Conservation (phyloP, 768 basidiomycete genomes). For the Pisolithus albus region DNA sequence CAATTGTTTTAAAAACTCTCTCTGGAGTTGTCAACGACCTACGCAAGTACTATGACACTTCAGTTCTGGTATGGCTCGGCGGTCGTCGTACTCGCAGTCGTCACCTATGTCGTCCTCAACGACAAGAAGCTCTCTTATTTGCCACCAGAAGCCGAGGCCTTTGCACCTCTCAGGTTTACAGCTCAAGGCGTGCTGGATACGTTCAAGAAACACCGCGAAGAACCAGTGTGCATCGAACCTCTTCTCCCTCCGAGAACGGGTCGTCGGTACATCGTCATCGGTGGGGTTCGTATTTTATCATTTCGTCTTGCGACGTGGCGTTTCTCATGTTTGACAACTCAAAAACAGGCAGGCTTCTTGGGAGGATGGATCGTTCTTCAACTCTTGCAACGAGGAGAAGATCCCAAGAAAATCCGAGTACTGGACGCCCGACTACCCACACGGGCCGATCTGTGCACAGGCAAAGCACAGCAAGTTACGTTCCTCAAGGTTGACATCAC, state of each 20-base stretch:
- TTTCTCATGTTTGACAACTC: not conserved
- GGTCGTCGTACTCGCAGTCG: constrained; percentile 1
- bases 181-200: constrained; percentile 35
- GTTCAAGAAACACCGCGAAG: constrained; percentile 30
- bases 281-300: constrained; percentile 58
- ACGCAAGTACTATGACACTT: constrained; percentile 10
- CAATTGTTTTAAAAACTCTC: too few species aligned
- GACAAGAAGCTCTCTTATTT: constrained; percentile 46
- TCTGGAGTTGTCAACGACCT: too few species aligned
- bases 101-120: constrained; percentile 43
- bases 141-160: constrained; percentile 39
- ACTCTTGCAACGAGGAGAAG: constrained; percentile 63
- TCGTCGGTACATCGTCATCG: constrained; percentile 67
- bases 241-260: constrained; percentile 64
- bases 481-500: constrained; percentile 58
- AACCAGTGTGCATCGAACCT: constrained; percentile 32
- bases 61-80: constrained; percentile 5
- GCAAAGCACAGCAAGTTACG: constrained; percentile 43
- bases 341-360: constrained; percentile 57
- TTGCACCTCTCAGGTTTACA: constrained; percentile 50
- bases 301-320: not conserved
- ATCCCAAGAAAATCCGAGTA: constrained; percentile 55
- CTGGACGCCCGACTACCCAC: constrained; percentile 60
- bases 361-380: constrained; percentile 75
- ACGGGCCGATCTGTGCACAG: constrained; percentile 49